Percentiles rank a stretch among this genome's conserved stretches.
These are phyloP conservation scores for Penicillium verhagenii DNA, from an alignment of 495 filamentous ascomycete genomes.

Conservation along the genomic window DNA sequence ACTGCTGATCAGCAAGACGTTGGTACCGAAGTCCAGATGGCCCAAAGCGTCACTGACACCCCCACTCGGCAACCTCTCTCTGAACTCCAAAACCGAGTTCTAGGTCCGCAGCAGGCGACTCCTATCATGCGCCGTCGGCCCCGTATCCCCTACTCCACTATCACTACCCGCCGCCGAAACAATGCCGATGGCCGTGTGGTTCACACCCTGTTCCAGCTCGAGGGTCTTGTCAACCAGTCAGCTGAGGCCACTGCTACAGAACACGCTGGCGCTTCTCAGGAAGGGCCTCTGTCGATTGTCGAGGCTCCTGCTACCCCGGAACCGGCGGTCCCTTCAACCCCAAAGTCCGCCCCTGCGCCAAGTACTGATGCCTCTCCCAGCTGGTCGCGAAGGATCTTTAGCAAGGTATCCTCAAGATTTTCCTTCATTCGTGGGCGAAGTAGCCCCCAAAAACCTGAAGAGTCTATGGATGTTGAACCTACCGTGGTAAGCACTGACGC, in stretches of 20 bases:
- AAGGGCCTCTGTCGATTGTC: conserved; percentile 5
- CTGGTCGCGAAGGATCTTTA: conserved; percentile 20
- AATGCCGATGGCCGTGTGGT: conserved; percentile 32
- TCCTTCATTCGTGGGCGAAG: conserved; percentile 17
- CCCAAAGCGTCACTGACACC: background rate
- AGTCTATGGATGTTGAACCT: background rate
- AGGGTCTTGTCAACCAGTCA: conserved; percentile 29
- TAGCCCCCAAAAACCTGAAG: background rate
- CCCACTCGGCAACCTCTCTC: background rate
- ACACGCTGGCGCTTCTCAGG: background rate
- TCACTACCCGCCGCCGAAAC: conserved; percentile 28
- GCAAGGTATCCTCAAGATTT: conserved; percentile 19
- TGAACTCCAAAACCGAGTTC: background rate
- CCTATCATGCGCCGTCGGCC: conserved; percentile 5
- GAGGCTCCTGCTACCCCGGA: conserved; percentile 3
- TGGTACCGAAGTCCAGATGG: background rate
- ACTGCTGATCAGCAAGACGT: background rate
- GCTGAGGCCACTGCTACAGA: conserved; percentile 19
- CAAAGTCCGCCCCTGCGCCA: conserved; percentile 6
- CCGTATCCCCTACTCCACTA: conserved; percentile 26
- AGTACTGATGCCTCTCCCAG: background rate
- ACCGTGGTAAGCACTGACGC: background rate
- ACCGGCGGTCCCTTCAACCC: background rate
- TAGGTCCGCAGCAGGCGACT: conserved; percentile 8
- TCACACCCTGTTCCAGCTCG: conserved; percentile 37